Percentiles rank a stretch among this genome's conserved stretches.
Conservation (phyloP, 495 filamentous ascomycete species). For the Tuber calosporum region DNA sequence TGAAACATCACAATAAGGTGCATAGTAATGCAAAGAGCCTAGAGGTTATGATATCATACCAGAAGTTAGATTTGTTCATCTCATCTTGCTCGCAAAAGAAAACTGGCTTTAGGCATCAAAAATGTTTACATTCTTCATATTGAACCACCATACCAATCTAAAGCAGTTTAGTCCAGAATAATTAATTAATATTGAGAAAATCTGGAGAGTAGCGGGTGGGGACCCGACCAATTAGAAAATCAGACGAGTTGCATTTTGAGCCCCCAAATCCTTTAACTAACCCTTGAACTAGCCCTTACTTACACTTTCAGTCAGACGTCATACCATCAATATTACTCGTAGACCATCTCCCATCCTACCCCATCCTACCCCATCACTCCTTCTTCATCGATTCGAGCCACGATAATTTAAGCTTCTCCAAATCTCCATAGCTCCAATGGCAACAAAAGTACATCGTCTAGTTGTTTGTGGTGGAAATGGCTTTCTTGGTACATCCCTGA, state of each 20-base stretch:
- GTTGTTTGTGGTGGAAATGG: conserved; percentile 91
- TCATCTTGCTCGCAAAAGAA: neutral
- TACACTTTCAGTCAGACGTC: neutral
- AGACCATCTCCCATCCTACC: neutral
- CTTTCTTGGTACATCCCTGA: conserved; percentile 60
- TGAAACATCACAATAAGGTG: neutral
- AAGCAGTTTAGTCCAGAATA: neutral
- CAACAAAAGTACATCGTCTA: conserved; percentile 44
- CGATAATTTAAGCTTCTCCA: neutral
- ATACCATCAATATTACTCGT: neutral
- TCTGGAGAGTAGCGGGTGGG: neutral
- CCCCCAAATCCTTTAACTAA: neutral
- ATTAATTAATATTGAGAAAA: neutral
- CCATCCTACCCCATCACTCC: neutral
- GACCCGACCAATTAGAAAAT: neutral
- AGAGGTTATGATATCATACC: neutral
- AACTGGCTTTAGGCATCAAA: neutral
- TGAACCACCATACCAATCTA: neutral
- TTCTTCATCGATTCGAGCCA: neutral
- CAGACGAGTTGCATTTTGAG: neutral
- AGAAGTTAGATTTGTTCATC: neutral
- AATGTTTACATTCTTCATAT: neutral
- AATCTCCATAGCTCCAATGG: conserved; percentile 14
- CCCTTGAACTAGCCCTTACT: neutral
- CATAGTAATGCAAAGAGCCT: neutral